Evolutionary conservation across 345 rosid genomes (phyloP).

Genomic region (Syzygium jambos): DNA sequence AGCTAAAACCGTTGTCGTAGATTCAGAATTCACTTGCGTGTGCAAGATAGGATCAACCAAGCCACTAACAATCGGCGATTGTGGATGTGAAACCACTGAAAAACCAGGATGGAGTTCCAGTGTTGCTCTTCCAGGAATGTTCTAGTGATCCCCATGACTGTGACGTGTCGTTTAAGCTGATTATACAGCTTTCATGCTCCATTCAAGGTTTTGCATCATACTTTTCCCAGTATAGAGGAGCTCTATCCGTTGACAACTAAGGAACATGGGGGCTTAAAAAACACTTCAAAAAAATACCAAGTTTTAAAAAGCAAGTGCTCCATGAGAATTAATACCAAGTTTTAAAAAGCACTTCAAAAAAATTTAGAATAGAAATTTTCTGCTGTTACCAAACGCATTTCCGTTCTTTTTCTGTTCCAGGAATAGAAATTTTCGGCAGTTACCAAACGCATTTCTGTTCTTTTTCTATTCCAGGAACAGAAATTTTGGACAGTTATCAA

Average conservation of each 20-base stretch:
- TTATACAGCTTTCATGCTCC: not conserved
- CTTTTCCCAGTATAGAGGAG: not conserved
- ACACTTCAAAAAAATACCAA: too few relatives aligned
- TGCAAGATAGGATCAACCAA: not conserved
- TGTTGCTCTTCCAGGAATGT: not conserved
- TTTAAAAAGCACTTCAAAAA: too few relatives aligned
- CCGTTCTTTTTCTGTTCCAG: too few relatives aligned
- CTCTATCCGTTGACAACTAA: not conserved
- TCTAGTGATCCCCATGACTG: not conserved
- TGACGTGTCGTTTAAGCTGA: not conserved
- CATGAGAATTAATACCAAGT: too few relatives aligned
- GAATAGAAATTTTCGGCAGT: too few relatives aligned
- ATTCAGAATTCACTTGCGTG: not conserved
- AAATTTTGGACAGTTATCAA: too few relatives aligned
- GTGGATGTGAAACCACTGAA: not conserved
- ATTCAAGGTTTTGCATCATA: not conserved
- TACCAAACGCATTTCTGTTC: too few relatives aligned
- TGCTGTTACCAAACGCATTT: too few relatives aligned
- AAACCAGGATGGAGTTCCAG: not conserved
- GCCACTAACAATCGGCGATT: not conserved
- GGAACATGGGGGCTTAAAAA: not conserved
- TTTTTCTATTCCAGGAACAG: too few relatives aligned
- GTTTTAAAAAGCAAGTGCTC: too few relatives aligned
- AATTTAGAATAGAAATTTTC: too few relatives aligned
- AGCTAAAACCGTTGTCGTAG: not conserved